These are phyloP conservation scores for Sesbania bispinosa DNA, from an alignment of 306 rosid species.

Conservation along the genomic window DNA sequence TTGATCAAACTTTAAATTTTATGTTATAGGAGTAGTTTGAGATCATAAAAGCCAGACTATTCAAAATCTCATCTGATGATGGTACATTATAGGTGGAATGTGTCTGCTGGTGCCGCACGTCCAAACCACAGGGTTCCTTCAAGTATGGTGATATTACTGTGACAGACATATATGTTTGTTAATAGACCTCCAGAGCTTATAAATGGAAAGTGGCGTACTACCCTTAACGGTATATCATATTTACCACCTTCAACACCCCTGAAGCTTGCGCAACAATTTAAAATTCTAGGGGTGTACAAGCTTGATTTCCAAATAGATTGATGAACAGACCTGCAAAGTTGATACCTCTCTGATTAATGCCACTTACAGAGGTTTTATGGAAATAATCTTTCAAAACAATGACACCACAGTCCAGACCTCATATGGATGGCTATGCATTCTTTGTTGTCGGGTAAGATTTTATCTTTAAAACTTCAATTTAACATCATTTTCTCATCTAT, in stretches of 20 bases:
- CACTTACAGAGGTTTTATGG: slow-evolving; percentile 71
- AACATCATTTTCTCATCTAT: neutral
- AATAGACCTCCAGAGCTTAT: slow-evolving; percentile 75
- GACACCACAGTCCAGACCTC: slow-evolving; percentile 76
- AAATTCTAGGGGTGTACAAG: slow-evolving; percentile 70
- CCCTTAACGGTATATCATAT: slow-evolving; percentile 83
- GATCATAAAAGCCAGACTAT: neutral
- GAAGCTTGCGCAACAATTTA: slow-evolving; percentile 68
- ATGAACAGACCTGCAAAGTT: slow-evolving; percentile 68
- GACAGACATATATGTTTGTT: slow-evolving; percentile 66
- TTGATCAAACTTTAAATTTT: neutral
- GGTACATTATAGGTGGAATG: slow-evolving; percentile 58
- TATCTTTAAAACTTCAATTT: neutral
- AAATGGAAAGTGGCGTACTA: slow-evolving; percentile 70
- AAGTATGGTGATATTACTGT: slow-evolving; percentile 67
- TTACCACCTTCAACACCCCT: slow-evolving; percentile 79
- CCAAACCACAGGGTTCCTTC: slow-evolving; percentile 89
- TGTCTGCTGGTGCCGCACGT: slow-evolving; percentile 85
- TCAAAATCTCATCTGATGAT: slow-evolving; percentile 7
- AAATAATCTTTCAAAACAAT: slow-evolving; percentile 82
- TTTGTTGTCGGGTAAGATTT: slow-evolving; percentile 81
- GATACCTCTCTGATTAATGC: slow-evolving; percentile 81
- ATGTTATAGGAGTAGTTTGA: neutral
- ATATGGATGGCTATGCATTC: slow-evolving; percentile 82
- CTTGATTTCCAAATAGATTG: slow-evolving; percentile 70